These are phyloP conservation scores for Fusarium sacchari DNA, from an alignment of 2,329 filamentous ascomycete species.

Conservation along the genomic window DNA sequence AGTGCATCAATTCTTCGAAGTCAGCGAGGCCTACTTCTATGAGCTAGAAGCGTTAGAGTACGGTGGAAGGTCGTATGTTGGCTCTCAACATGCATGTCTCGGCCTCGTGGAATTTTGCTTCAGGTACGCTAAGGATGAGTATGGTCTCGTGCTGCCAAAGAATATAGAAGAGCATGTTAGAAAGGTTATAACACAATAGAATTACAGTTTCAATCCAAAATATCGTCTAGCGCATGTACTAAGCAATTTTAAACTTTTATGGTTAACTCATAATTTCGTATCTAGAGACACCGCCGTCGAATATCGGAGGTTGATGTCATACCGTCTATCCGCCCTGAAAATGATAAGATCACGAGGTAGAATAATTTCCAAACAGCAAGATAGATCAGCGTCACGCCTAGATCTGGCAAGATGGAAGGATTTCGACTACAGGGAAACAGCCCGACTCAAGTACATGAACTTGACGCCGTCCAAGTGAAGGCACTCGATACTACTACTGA, in stretches of 20 bases:
- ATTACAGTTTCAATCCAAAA: neutral
- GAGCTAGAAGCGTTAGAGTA: neutral
- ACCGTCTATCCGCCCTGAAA: rapidly evolving
- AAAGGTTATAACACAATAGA: neutral
- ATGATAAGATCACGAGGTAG: rapidly evolving
- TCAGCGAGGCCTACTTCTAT: neutral
- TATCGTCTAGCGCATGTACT: neutral
- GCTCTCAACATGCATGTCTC: neutral
- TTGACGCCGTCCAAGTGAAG: neutral
- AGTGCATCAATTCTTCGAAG: neutral
- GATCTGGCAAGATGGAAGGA: neutral
- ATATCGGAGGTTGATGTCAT: neutral
- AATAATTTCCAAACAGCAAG: rapidly evolving
- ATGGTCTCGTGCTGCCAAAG: neutral
- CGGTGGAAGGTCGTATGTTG: neutral
- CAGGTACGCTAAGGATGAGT: neutral
- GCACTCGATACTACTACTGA: neutral
- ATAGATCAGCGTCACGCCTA: rapidly evolving
- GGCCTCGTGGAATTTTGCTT: neutral
- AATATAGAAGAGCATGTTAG: neutral
- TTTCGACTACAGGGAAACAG: rapidly evolving
- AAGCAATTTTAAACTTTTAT: neutral
- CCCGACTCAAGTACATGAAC: neutral
- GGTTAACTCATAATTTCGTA: rapidly evolving
- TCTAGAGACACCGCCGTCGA: neutral